These are phyloP conservation scores for Entomophthora muscae DNA, from an alignment of 371 early-diverging fungal species.

Conservation along the genomic window DNA sequence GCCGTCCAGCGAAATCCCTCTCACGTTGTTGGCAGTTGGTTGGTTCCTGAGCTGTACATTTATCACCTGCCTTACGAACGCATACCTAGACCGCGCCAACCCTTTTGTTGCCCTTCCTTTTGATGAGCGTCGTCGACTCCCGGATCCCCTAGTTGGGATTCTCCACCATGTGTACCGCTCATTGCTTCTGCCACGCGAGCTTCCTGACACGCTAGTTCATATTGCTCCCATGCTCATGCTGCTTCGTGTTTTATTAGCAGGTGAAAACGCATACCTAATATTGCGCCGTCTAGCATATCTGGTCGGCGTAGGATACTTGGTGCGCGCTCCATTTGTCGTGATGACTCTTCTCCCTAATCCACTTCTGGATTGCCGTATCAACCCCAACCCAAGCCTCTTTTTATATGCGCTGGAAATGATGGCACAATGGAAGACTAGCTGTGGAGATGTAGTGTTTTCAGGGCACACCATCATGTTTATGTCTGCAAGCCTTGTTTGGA, in stretches of 20 bases:
- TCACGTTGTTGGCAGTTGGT: neutral
- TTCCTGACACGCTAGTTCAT: neutral
- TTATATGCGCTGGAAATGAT: neutral
- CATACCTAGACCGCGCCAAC: neutral
- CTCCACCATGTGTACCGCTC: neutral
- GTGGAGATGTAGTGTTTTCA: conserved; percentile 4
- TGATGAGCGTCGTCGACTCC: neutral
- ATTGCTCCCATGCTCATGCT: neutral
- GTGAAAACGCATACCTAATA: neutral
- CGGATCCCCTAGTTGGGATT: neutral
- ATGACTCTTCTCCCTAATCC: conserved; percentile 4
- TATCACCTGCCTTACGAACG: neutral
- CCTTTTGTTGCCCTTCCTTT: neutral
- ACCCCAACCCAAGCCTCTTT: neutral
- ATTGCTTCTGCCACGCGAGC: neutral
- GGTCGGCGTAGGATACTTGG: neutral
- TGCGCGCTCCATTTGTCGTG: neutral
- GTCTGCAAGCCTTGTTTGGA: neutral
- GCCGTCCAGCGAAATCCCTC: neutral
- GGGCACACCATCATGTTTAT: too few species aligned
- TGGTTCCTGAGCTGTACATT: neutral
- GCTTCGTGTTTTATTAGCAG: neutral
- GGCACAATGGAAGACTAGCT: neutral
- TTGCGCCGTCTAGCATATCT: neutral
- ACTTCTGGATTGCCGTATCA: neutral